Percentiles rank a stretch among this genome's conserved stretches.
Evolutionary conservation across 2,329 filamentous ascomycete species (phyloP).

Genomic region (Parascedosporium putredinis): DNA sequence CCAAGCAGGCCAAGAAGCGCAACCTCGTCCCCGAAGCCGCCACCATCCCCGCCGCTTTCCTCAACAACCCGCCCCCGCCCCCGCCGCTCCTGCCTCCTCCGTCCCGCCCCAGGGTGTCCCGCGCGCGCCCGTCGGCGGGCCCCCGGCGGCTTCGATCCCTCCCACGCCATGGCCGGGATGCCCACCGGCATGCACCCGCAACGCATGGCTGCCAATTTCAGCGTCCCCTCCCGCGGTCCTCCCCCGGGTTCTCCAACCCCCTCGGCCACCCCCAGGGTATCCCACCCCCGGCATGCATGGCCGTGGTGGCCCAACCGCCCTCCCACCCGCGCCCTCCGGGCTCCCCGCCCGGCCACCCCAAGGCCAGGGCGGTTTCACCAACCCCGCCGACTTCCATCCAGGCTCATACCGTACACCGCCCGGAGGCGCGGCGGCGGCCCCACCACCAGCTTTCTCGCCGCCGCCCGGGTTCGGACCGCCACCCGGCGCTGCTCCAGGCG

Average conservation of each 20-base stretch:
- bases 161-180: constrained; percentile 17
- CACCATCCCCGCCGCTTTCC: constrained; percentile 63
- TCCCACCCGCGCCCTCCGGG: constrained; percentile 39
- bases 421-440: constrained; percentile 23
- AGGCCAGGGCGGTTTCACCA: constrained; percentile 33
- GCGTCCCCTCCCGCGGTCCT: constrained; percentile 23
- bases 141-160: constrained; percentile 25
- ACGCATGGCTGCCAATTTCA: constrained; percentile 25
- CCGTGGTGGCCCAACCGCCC: constrained; percentile 15
- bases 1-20: constrained; percentile 85
- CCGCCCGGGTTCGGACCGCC: constrained; percentile 26
- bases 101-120: constrained; percentile 15
- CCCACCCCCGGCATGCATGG: constrained; percentile 13
- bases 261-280: constrained; percentile 16
- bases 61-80: constrained; percentile 29
- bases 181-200: constrained; percentile 14
- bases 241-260: constrained; percentile 25
- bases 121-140: constrained; percentile 12
- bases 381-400: constrained; percentile 38
- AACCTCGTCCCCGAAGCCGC: constrained; percentile 79
- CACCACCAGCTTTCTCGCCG: constrained; percentile 28
- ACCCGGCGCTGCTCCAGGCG: constrained; percentile 21
- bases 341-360: constrained; percentile 40
- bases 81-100: constrained; percentile 12
- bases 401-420: constrained; percentile 26